Evolutionary conservation across 176 grass and related monocot species (phyloP).

Genomic region (Cymbopogon citratus): DNA sequence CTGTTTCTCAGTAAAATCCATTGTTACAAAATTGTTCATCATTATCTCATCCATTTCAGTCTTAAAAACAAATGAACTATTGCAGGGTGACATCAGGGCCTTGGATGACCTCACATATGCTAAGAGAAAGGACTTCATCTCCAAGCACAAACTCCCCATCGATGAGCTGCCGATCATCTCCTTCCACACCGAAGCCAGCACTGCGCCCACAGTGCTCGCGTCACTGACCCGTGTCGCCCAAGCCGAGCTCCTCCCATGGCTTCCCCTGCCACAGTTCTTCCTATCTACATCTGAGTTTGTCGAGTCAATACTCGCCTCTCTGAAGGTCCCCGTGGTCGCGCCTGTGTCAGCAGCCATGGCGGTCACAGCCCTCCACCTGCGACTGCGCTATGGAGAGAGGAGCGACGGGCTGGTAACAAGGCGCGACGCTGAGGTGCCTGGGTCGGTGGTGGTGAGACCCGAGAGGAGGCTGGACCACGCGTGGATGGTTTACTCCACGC

Average conservation of each 20-base stretch:
- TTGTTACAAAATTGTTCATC: not conserved
- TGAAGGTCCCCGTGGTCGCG: slow-evolving; percentile 63
- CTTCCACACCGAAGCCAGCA: slow-evolving; percentile 86
- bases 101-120: slow-evolving; percentile 88
- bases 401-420: slow-evolving; percentile 76
- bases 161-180: slow-evolving; percentile 69
- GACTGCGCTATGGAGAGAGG: slow-evolving; percentile 57
- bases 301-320: slow-evolving; percentile 19
- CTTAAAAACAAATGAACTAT: not conserved
- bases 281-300: slow-evolving; percentile 24
- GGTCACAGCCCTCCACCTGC: slow-evolving; percentile 53
- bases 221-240: slow-evolving; percentile 65
- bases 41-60: not conserved
- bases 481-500: slow-evolving; percentile 75
- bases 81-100: slow-evolving; percentile 88
- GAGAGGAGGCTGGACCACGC: slow-evolving; percentile 76
- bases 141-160: slow-evolving; percentile 57
- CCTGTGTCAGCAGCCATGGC: slow-evolving; percentile 74
- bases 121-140: slow-evolving; percentile 79
- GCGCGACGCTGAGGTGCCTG: slow-evolving; percentile 73
- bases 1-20: not conserved
- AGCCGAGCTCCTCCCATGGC: slow-evolving; percentile 67
- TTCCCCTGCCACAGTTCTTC: slow-evolving; percentile 54
- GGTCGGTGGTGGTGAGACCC: slow-evolving; percentile 69
- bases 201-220: slow-evolving; percentile 49